Percentiles rank a stretch among this genome's conserved stretches.
Evolutionary conservation across 2,329 filamentous ascomycete genomes (phyloP).

Genomic region (Dothideomycetidae sp.): DNA sequence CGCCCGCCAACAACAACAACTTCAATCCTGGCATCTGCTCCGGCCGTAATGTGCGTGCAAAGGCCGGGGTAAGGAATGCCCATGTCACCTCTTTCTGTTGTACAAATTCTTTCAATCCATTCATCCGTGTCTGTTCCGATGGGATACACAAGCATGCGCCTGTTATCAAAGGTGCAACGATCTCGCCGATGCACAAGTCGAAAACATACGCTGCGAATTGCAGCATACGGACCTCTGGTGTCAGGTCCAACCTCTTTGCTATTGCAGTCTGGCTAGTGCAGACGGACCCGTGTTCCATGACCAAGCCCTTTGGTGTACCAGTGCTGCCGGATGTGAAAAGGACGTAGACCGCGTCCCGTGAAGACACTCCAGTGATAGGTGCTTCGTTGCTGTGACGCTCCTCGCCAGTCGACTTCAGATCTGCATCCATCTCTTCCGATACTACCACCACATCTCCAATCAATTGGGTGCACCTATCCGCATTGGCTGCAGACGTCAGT

Average conservation of each 20-base stretch:
- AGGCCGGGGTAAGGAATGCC: conserved; percentile 13
- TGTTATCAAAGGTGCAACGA: conserved; percentile 13
- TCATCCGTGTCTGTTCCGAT: conserved; percentile 12
- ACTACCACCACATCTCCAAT: neutral
- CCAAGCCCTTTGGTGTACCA: conserved; percentile 5
- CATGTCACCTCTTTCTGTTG: conserved; percentile 11
- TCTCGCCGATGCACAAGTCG: conserved; percentile 14
- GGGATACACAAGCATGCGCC: conserved; percentile 16
- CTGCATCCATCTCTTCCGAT: neutral
- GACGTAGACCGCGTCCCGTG: conserved; percentile 1
- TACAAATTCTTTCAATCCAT: conserved; percentile 10
- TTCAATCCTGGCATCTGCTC: conserved; percentile 10
- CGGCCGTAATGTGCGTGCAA: conserved; percentile 13
- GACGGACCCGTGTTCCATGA: neutral
- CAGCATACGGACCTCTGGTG: neutral
- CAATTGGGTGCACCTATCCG: neutral
- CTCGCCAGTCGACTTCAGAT: too few relatives aligned
- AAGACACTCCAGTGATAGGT: neutral
- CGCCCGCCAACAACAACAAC: conserved; percentile 7
- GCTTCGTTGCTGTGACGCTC: neutral
- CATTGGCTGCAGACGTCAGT: conserved; percentile 4
- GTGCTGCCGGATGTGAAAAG: conserved; percentile 9
- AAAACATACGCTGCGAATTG: conserved; percentile 9
- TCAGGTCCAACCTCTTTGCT: neutral
- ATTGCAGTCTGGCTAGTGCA: neutral